These are phyloP conservation scores for Cenchrus fungigraminus DNA, from an alignment of 176 grass and related monocot genomes.

Conservation along the genomic window DNA sequence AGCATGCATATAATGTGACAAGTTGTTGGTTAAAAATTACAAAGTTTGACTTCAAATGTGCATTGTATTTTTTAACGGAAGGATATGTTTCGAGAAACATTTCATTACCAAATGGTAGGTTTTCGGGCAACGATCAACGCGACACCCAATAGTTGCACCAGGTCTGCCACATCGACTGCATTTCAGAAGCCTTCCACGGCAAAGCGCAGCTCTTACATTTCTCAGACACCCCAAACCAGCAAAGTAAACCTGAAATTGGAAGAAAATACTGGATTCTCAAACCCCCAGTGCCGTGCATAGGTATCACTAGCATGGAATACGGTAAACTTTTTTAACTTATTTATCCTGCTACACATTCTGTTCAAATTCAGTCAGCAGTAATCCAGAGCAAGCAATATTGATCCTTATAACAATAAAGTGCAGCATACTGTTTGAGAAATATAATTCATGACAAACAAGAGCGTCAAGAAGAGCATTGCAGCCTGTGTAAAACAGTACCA, in stretches of 20 bases:
- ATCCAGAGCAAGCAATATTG: constrained; percentile 25
- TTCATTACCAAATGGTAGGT: constrained; percentile 95
- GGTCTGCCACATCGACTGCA: constrained; percentile 94
- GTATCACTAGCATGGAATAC: constrained; percentile 28
- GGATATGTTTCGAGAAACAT: constrained; percentile 16
- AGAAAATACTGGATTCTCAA: constrained; percentile 33
- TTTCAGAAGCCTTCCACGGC: constrained; percentile 88
- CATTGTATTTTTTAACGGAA: neutral
- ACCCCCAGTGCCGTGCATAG: constrained; percentile 13
- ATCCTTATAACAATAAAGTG: constrained; percentile 6
- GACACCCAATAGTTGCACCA: constrained; percentile 94
- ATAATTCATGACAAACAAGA: constrained; percentile 9
- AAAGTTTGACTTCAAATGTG: neutral
- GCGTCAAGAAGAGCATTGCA: constrained; percentile 3
- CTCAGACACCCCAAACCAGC: constrained; percentile 92
- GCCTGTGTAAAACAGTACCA: constrained; percentile 24
- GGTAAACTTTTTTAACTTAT: constrained; percentile 10
- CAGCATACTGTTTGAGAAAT: constrained; percentile 29
- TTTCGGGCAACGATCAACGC: constrained; percentile 90
- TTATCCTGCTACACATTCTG: constrained; percentile 26
- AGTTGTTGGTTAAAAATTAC: neutral
- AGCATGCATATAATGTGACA: neutral
- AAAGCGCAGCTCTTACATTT: constrained; percentile 93
- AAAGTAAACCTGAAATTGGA: constrained; percentile 94
- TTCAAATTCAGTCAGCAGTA: constrained; percentile 23